phyloP scores from a whole-genome alignment of 441 rosid species.

The Omphalea diandra region DNA sequence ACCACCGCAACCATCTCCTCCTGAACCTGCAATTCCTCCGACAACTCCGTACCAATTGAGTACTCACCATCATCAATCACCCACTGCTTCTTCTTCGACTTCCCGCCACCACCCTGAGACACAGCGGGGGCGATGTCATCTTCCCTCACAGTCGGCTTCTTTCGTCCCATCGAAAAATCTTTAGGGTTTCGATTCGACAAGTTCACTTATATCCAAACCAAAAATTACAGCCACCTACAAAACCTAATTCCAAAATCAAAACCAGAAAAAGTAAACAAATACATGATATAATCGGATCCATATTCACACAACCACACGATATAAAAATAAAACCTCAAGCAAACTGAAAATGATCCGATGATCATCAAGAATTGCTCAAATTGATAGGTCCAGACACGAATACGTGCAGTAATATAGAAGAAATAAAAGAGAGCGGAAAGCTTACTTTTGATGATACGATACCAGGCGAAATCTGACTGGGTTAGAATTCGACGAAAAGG shows the following conservation, averaged over 20 bases:
- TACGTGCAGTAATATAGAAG: not conserved
- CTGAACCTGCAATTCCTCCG: constrained; percentile 48
- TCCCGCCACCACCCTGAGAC: constrained; percentile 50
- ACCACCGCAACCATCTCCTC: constrained; percentile 42
- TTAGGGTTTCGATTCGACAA: not conserved
- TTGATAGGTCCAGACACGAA: not conserved
- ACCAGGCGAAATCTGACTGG: not conserved
- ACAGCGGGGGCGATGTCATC: constrained; percentile 41
- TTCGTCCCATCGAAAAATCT: constrained; percentile 53
- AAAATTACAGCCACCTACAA: not conserved
- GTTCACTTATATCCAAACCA: not conserved
- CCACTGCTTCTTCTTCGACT: constrained; percentile 69
- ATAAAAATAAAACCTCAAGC: not conserved
- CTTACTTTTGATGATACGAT: not conserved
- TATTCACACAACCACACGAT: not conserved
- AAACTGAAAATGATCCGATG: not conserved
- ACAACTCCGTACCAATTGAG: constrained; percentile 51
- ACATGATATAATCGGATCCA: not conserved
- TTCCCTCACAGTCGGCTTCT: constrained; percentile 59
- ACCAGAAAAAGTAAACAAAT: not conserved
- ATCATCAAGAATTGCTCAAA: not conserved
- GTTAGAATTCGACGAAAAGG: not conserved
- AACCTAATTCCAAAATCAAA: constrained; percentile 3
- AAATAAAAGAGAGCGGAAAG: not conserved
- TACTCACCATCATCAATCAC: constrained; percentile 86